Conservation (phyloP, 352 stramenopile genomes). For the Phytophthora pluvialis region DNA sequence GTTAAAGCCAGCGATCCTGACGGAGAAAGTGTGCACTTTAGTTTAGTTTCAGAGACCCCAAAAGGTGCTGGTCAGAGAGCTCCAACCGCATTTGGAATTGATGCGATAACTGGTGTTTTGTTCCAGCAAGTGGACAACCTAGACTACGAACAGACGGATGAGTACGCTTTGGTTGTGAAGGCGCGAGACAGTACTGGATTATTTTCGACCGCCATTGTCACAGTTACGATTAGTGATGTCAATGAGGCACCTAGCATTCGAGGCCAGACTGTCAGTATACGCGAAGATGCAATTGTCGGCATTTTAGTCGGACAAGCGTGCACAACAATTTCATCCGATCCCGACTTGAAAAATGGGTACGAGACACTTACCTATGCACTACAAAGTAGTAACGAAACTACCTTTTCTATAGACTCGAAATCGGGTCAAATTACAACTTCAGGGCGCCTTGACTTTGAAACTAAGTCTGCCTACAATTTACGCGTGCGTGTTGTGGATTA, state of each 20-base stretch:
- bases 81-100: slow-evolving; percentile 50
- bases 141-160: slow-evolving; percentile 41
- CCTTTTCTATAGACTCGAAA: slow-evolving; percentile 24
- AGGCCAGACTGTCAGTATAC: slow-evolving; percentile 18
- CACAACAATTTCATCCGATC: slow-evolving; percentile 12
- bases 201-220: slow-evolving; percentile 22
- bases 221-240: slow-evolving; percentile 20
- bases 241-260: slow-evolving; percentile 30
- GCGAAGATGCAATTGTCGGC: slow-evolving; percentile 24
- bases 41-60: slow-evolving; percentile 26
- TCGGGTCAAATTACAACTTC: slow-evolving; percentile 24
- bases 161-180: slow-evolving; percentile 25
- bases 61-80: neutral
- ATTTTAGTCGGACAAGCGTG: slow-evolving; percentile 18
- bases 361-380: slow-evolving; percentile 26
- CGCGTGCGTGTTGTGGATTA: slow-evolving; percentile 24
- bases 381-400: neutral
- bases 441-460: slow-evolving; percentile 24
- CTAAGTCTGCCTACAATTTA: slow-evolving; percentile 12
- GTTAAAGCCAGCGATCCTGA: slow-evolving; percentile 27
- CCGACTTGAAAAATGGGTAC: slow-evolving; percentile 25
- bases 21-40: slow-evolving; percentile 23
- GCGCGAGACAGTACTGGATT: slow-evolving; percentile 24
- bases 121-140: slow-evolving; percentile 37
- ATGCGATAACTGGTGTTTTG: slow-evolving; percentile 43